A percentile compares a stretch with the other conserved stretches of the same genome.
Conservation (phyloP, 345 rosid species). For the Raphanus raphanistrum region DNA sequence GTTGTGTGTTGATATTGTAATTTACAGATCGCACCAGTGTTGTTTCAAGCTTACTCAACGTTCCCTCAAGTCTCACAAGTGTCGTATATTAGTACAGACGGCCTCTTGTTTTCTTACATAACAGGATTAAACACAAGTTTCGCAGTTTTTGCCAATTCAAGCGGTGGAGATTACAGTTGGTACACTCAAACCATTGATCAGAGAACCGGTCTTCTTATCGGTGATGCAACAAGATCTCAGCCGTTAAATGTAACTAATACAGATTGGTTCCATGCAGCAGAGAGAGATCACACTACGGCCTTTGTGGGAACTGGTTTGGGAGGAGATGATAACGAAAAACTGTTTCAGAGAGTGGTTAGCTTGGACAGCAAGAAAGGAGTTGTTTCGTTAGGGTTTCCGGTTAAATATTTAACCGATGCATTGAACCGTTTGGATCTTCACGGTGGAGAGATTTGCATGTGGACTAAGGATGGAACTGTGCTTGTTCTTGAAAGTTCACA, state of each 20-base stretch:
- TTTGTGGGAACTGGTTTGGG: slow-evolving; percentile 28
- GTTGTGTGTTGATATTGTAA: not conserved
- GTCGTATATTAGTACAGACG: slow-evolving; percentile 23
- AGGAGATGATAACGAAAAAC: slow-evolving; percentile 7
- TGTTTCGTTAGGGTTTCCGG: slow-evolving; percentile 34
- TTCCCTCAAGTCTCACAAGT: slow-evolving; percentile 36
- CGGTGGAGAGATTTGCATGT: slow-evolving; percentile 30
- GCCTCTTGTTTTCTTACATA: slow-evolving; percentile 31
- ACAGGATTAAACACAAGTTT: slow-evolving; percentile 9
- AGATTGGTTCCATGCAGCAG: slow-evolving; percentile 30
- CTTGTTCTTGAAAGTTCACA: slow-evolving; percentile 11
- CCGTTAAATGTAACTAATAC: slow-evolving; percentile 19
- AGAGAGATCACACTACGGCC: not conserved
- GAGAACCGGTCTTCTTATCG: slow-evolving; percentile 20
- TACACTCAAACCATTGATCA: slow-evolving; percentile 38
- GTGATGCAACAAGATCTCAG: slow-evolving; percentile 15
- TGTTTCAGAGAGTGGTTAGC: slow-evolving; percentile 31
- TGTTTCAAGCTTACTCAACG: slow-evolving; percentile 37
- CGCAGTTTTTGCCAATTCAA: slow-evolving; percentile 33
- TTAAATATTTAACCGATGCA: slow-evolving; percentile 5
- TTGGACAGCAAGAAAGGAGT: slow-evolving; percentile 35
- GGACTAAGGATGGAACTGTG: slow-evolving; percentile 23
- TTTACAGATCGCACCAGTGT: slow-evolving; percentile 34
- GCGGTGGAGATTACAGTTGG: slow-evolving; percentile 32
- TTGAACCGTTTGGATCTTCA: slow-evolving; percentile 29